A percentile compares a stretch with the other conserved stretches of the same genome.
phyloP scores from a whole-genome alignment of 495 filamentous ascomycete species.

The Penicillium daleae region DNA sequence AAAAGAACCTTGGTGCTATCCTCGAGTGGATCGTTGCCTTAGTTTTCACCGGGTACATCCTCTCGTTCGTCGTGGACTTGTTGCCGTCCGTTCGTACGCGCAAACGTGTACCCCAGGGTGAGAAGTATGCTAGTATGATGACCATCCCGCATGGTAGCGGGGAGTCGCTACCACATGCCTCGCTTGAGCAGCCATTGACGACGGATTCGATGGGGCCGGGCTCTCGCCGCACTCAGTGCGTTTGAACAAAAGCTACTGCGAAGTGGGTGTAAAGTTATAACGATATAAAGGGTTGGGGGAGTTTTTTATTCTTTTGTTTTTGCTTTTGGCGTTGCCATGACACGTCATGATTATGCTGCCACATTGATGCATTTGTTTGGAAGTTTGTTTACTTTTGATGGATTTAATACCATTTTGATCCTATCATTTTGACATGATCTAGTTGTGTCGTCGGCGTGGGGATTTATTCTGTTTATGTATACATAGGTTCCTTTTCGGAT shows the following conservation, averaged over 20 bases:
- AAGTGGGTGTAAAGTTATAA: no score
- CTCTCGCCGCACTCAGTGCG: constrained; percentile 37
- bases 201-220: constrained; percentile 43
- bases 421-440: background rate
- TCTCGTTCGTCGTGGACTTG: constrained; percentile 88
- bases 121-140: constrained; percentile 39
- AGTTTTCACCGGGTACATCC: constrained; percentile 86
- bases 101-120: constrained; percentile 49
- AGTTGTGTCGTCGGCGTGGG: background rate
- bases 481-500: background rate
- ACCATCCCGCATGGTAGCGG: constrained; percentile 5
- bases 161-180: constrained; percentile 17
- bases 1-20: constrained; percentile 60
- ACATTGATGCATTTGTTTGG: constrained; percentile 1
- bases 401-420: constrained; percentile 6
- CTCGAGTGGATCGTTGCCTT: constrained; percentile 87
- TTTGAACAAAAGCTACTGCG: no score
- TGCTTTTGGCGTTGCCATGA: constrained; percentile 2
- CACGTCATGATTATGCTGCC: constrained; percentile 4
- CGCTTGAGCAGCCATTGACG: constrained; percentile 45
- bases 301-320: constrained; percentile 2
- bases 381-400: background rate
- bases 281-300: background rate
- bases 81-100: constrained; percentile 75
- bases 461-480: background rate